These are phyloP conservation scores for Camellia granthamiana DNA, from an alignment of 148 eudicot species.

Conservation along the genomic window DNA sequence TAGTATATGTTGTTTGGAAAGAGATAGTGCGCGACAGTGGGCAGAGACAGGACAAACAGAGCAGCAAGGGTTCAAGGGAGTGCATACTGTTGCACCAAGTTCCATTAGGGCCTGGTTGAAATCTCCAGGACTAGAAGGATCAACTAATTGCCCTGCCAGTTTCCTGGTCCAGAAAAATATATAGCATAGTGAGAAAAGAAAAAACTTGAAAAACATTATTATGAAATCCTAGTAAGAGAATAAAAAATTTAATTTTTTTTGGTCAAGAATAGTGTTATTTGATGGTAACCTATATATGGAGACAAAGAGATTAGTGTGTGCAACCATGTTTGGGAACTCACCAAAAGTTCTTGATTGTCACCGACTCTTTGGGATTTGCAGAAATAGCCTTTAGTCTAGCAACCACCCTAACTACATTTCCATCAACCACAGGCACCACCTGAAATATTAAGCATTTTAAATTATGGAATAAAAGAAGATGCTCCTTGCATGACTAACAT, in stretches of 20 bases:
- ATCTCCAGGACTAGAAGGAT: conserved; percentile 84
- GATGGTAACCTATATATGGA: too few relatives aligned
- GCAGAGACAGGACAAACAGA: conserved; percentile 65
- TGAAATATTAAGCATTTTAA: conserved; percentile 25
- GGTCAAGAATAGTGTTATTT: background rate
- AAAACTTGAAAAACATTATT: background rate
- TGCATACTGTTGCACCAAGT: conserved; percentile 92
- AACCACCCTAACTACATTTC: conserved; percentile 90
- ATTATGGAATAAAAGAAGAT: conserved; percentile 9
- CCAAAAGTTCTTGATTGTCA: conserved; percentile 72
- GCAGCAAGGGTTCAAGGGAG: conserved; percentile 61
- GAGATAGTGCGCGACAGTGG: conserved; percentile 67
- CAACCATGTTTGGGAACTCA: conserved; percentile 21
- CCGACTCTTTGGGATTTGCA: conserved; percentile 69
- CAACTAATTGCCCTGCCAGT: conserved; percentile 85
- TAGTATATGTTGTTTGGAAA: conserved; percentile 37
- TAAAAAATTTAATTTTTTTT: background rate
- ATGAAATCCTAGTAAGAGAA: background rate
- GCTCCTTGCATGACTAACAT: background rate
- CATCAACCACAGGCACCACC: conserved; percentile 96
- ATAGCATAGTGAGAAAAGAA: background rate
- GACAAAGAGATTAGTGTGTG: background rate
- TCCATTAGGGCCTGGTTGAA: conserved; percentile 97
- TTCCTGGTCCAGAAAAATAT: conserved; percentile 45
- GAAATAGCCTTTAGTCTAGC: conserved; percentile 84